Evolutionary conservation across 2,329 filamentous ascomycete species (phyloP), one percentile per base, ranked within the genome.

Genomic region (Xylariomycetidae sp.): DNA sequence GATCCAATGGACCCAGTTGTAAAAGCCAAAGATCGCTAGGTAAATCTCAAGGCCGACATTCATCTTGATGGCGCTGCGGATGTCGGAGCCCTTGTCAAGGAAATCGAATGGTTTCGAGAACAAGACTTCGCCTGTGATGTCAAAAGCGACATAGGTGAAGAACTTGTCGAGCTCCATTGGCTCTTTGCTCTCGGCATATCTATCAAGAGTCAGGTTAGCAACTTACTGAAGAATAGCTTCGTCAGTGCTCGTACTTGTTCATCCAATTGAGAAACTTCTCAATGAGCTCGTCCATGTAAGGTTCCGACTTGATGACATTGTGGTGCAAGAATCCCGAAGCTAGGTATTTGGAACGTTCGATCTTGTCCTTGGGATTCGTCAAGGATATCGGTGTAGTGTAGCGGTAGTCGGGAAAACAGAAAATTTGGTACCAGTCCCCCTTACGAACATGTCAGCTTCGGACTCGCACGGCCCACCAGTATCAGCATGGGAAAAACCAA

Each of bases 371-470:
- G 3, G 56, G 57, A 35, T 63, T 53, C 11, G 57, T 41, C 29
- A 57, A 56, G 3, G 58, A 59, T 59, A 68, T 62, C 15, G 57
- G 56, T 16, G 58, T 64, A 22, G 58, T 49, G 39, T 59, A 66
- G 10, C 56, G 56, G 23, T 58, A 54, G 46, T 67, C 61, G 10
- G 65, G 63, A 17, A 65, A 37, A 17, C 53, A 51, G 16, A 63
- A 44, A 16, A 60, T 48, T 2, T 50, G 42, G 42, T 65, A 64
- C 55, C 53, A 62, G 10, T 49, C 34, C 16, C 47, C 41, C 46
- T 56, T 27, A 2, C 18, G 16, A 13, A 8, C 12, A 3, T 23
- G 13, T 28, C 15, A 19, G 6, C n/a, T 16, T 22, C 19, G 11
- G 17, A 8, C 18, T 14, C 12, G 10, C 6, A 11, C 16, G 14